These are phyloP conservation scores for Boletellus emodensis DNA, from an alignment of 768 basidiomycete genomes.

Conservation along the genomic window DNA sequence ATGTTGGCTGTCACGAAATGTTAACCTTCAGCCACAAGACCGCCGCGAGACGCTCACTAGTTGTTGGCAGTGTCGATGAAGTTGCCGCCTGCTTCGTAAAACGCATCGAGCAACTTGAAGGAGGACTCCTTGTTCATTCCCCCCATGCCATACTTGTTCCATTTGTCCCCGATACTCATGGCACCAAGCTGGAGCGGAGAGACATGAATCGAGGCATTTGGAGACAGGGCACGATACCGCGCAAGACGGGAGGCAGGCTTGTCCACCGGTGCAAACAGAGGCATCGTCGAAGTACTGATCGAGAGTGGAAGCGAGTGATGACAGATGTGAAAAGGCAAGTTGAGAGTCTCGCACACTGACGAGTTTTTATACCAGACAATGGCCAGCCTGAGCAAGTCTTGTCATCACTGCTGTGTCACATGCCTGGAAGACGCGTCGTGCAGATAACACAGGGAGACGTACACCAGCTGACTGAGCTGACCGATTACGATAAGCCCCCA, in stretches of 20 bases:
- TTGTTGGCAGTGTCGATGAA: slow-evolving; percentile 47
- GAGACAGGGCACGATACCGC: slow-evolving; percentile 34
- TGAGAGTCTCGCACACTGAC: too few relatives aligned
- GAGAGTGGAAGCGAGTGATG: too few relatives aligned
- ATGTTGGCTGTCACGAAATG: too few relatives aligned
- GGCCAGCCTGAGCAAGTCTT: too few relatives aligned
- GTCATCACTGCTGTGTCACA: too few relatives aligned
- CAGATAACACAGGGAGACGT: too few relatives aligned
- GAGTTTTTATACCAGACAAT: too few relatives aligned
- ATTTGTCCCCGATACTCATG: slow-evolving; percentile 41
- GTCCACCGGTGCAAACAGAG: too few relatives aligned
- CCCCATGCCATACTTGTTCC: slow-evolving; percentile 32
- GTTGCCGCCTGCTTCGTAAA: slow-evolving; percentile 42
- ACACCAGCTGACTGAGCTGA: not conserved
- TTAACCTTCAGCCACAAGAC: too few relatives aligned
- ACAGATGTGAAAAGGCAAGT: too few relatives aligned
- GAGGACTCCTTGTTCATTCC: slow-evolving; percentile 26
- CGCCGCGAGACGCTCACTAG: slow-evolving; percentile 29
- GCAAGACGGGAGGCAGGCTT: slow-evolving; percentile 31
- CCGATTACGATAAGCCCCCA: not conserved
- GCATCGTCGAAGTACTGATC: too few relatives aligned
- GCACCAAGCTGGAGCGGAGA: slow-evolving; percentile 43
- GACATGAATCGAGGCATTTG: slow-evolving; percentile 37
- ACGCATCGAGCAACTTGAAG: slow-evolving; percentile 38
- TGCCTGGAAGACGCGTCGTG: not conserved